Base-by-base conservation (phyloP, 2,329 filamentous ascomycete genomes). In the Endoconidiophora laricicola region DNA sequence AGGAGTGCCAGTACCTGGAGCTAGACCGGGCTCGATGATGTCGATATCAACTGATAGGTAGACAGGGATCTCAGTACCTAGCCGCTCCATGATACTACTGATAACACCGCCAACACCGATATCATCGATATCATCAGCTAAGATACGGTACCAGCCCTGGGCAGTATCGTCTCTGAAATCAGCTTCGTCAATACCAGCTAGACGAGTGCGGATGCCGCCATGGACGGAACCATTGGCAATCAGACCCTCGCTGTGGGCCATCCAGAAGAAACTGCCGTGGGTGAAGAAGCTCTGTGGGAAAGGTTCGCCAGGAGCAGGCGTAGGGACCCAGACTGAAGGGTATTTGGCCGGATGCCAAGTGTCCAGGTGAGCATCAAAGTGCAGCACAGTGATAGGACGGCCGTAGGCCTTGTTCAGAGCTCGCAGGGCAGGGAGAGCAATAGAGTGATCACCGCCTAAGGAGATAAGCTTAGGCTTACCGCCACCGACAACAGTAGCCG, bases 251-350 rank as follows among this genome's bases (percentile, higher is more conserved):
- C 79, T 78, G 45, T 80, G 79, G 4, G 87, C 87, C 57, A 90
- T 74, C 82, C 86, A 90, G 71, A 94, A 94, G 79, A 94, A 91
- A 57, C 78, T 85, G 3, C 88, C 87, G 63, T 94, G 87, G 60
- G 81, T 94, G 68, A 93, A 91, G 57, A 81, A 75, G 7, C 50
- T 44, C 43, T 57, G 60, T 5, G 63, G 63, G n/a, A 57, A 55
- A 38, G 62, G 62, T 39, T 53, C 43, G n/a, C 52, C 52, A 3
- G 52, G 48, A 4, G 44, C 48, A 39, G 52, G 48, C 2, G 77
- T 73, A 2, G 72, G 74, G 2, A 60, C 59, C 87, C 87, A 94
- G 50, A 79, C 78, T 14, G 74, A 79, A 0, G 85, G 83, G 63
- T 93, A 94, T 57, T 85, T 81, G 22, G 71, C 74, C 2, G 86